These are phyloP conservation scores for Clonostachys sp. DNA, from an alignment of 2,329 filamentous ascomycete genomes.

Conservation along the genomic window DNA sequence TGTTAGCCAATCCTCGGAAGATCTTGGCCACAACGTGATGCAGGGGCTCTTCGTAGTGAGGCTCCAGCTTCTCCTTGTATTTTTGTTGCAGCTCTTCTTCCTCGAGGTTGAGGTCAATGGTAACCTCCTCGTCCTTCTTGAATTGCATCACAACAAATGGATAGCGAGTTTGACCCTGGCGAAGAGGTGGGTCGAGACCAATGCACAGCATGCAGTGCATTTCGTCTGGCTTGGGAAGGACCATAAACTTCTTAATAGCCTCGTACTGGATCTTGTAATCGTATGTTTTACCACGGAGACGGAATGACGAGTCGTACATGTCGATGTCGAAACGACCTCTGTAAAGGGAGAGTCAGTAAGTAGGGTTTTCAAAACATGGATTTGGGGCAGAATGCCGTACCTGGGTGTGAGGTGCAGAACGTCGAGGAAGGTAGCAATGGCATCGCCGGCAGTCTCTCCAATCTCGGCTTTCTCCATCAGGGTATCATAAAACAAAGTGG, in stretches of 20 bases:
- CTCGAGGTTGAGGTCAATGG: slow-evolving; percentile 92
- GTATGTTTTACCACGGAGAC: slow-evolving; percentile 96
- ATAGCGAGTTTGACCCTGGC: slow-evolving; percentile 96
- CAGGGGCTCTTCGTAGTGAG: slow-evolving; percentile 90
- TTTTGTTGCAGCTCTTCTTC: slow-evolving; percentile 78
- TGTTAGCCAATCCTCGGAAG: slow-evolving; percentile 89
- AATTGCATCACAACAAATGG: slow-evolving; percentile 99
- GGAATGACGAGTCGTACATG: slow-evolving; percentile 98
- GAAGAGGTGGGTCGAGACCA: slow-evolving; percentile 87
- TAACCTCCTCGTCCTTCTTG: slow-evolving; percentile 96
- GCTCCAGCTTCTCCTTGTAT: slow-evolving; percentile 84
- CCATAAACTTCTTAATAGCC: slow-evolving; percentile 97
- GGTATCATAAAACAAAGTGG: slow-evolving; percentile 96
- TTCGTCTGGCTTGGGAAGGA: slow-evolving; percentile 97
- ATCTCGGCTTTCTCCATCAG: slow-evolving; percentile 99
- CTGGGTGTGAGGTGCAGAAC: slow-evolving; percentile 94
- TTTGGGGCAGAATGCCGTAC: slow-evolving; percentile 33
- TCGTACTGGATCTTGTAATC: slow-evolving; percentile 99
- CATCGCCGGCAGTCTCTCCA: slow-evolving; percentile 97
- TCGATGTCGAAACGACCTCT: slow-evolving; percentile 99
- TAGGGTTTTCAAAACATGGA: slow-evolving; percentile 7
- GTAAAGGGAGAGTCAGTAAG: slow-evolving; percentile 11
- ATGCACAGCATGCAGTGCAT: slow-evolving; percentile 93
- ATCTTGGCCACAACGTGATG: slow-evolving; percentile 93
- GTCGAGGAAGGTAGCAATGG: slow-evolving; percentile 94